Percentiles rank a stretch among this genome's conserved stretches.
Conservation (phyloP, 257 asterid species). For the Marsdenia floribunda region DNA sequence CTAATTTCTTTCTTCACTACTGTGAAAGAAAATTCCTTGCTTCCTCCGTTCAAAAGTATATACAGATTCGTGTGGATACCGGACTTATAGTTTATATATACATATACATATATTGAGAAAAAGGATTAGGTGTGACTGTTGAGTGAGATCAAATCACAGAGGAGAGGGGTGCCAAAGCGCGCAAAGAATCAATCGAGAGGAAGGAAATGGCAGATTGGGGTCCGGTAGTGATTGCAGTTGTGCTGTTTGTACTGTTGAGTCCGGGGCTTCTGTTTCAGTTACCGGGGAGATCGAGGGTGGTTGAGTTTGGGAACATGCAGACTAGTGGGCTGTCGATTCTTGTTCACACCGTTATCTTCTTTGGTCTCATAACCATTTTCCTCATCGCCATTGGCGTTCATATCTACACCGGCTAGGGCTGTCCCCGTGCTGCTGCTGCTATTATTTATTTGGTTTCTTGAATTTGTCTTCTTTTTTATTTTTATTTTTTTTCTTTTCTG, state of each 20-base stretch:
- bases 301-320: conserved; percentile 66
- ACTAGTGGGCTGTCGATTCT: conserved; percentile 57
- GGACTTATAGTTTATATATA: neutral
- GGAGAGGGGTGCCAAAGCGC: neutral
- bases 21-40: conserved; percentile 10
- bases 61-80: too few species aligned
- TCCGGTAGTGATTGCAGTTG: conserved; percentile 76
- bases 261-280: conserved; percentile 82
- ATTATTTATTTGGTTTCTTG: neutral
- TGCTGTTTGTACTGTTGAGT: conserved; percentile 68
- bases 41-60: conserved; percentile 11
- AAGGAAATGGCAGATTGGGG: conserved; percentile 71
- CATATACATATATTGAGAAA: neutral
- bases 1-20: neutral
- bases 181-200: neutral
- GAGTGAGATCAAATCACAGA: neutral
- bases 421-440: too few species aligned
- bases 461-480: neutral
- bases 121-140: neutral
- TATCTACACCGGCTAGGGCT: conserved; percentile 36
- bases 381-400: conserved; percentile 76
- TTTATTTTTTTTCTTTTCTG: neutral
- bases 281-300: conserved; percentile 56
- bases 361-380: conserved; percentile 64
- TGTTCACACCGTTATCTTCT: conserved; percentile 60